Evolutionary conservation across 306 rosid species (phyloP).

Genomic region (Prunus armeniaca): DNA sequence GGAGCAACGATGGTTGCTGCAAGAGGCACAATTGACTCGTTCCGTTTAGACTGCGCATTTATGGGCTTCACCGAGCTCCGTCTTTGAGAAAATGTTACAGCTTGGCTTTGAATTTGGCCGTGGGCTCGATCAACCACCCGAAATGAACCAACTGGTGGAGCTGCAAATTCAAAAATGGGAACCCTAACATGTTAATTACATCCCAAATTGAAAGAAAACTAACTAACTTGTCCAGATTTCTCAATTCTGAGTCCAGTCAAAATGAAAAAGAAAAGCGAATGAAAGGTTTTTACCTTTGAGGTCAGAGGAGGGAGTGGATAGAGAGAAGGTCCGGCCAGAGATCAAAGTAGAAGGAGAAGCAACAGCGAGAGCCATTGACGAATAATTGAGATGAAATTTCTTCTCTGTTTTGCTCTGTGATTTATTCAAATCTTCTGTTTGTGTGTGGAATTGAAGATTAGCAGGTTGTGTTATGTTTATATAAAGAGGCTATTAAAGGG

Average conservation of each 20-base stretch:
- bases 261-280: not conserved
- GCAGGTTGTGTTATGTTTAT: not conserved
- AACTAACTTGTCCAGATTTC: not conserved
- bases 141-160: constrained; percentile 41
- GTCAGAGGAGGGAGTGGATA: constrained; percentile 35
- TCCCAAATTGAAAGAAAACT: not conserved
- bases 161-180: constrained; percentile 35
- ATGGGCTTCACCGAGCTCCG: constrained; percentile 39
- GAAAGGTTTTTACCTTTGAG: constrained; percentile 40
- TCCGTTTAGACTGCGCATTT: constrained; percentile 48
- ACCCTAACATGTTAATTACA: not conserved
- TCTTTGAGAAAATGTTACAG: constrained; percentile 31
- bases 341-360: constrained; percentile 48
- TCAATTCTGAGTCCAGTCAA: not conserved
- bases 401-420: not conserved
- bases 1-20: constrained; percentile 47
- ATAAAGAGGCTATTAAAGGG: constrained; percentile 9
- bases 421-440: not conserved
- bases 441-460: not conserved
- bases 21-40: constrained; percentile 42
- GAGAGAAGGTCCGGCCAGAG: constrained; percentile 35
- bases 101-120: constrained; percentile 16
- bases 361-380: constrained; percentile 57
- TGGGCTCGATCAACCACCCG: constrained; percentile 29
- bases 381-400: not conserved